Evolutionary conservation across 805 yeast species (phyloP), one percentile per base, ranked within the genome.

Genomic region (Starmerella apis): DNA sequence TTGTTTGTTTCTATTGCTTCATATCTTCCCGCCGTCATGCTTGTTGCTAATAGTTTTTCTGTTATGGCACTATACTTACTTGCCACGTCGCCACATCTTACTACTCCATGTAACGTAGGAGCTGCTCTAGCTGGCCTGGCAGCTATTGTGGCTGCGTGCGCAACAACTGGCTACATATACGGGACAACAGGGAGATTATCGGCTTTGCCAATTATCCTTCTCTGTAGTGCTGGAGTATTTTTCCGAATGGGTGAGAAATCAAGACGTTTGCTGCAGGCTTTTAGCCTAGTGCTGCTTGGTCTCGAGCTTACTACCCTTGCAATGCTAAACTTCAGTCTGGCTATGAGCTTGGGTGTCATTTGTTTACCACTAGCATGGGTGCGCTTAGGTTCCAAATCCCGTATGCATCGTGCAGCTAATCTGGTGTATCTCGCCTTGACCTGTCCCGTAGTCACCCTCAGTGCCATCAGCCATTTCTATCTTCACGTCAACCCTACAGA

Each of bases 1-100:
- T 65, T 75, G 51, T 92, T 92, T 69, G 95, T 92, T 16, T 86
- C 96, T 4, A 88, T 92, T 55, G 96, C 95, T 3, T 86, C 94
- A 18, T 92, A 90, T 63, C 69, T 92, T 46, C 97, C 97, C 1
- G 72, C 90, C 2, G 95, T 94, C 0, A 80, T 82, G 43, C 68
- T 84, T 6, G 66, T 83, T 4, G 83, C 92, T 1, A 73, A 77
- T 3, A 67, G 85, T 1, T 87, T 76, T 70, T 79, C 85, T 0
- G 53, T 87, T 16, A 78, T 86, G 58, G 76, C 95, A 25, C 75
- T 83, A 52, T 57, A 57, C 45, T 27, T 33, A 8, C 13, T 52
- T 16, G 39, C 35, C 9, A 8, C 41, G n/a, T 16, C 24, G 23
- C n/a, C 18, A 16, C 4, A 14, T 3, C 16, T n/a, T 22, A 14